phyloP scores from a whole-genome alignment of 2,329 filamentous ascomycete species.

The Gyromitra esculenta region DNA sequence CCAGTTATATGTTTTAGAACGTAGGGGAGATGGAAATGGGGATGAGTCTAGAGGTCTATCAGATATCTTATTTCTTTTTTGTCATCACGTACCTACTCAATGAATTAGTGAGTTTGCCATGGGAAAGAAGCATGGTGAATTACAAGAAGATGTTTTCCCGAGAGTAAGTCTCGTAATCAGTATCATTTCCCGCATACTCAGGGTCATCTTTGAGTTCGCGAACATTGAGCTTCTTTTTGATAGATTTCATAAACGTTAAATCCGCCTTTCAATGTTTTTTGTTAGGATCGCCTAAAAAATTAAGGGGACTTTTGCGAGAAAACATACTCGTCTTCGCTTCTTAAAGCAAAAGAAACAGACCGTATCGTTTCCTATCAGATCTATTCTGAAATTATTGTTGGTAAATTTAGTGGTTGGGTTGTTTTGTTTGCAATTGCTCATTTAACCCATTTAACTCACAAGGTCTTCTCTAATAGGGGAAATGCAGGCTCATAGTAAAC shows the following conservation, averaged over 20 bases:
- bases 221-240: slow-evolving; percentile 65
- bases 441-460: slow-evolving; percentile 78
- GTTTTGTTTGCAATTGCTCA: slow-evolving; percentile 68
- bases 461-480: slow-evolving; percentile 81
- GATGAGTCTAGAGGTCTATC: not conserved
- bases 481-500: slow-evolving; percentile 93
- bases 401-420: slow-evolving; percentile 2
- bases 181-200: slow-evolving; percentile 64
- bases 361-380: slow-evolving; percentile 61
- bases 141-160: slow-evolving; percentile 66
- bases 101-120: slow-evolving; percentile 27
- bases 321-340: slow-evolving; percentile 75
- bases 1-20: too few species aligned
- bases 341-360: slow-evolving; percentile 90
- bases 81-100: slow-evolving; percentile 54
- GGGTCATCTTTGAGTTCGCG: slow-evolving; percentile 64
- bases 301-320: not conserved
- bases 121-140: slow-evolving; percentile 52
- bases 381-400: slow-evolving; percentile 45
- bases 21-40: too few species aligned
- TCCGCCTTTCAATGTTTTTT: slow-evolving; percentile 60
- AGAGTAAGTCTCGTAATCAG: slow-evolving; percentile 62
- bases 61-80: slow-evolving; percentile 49
- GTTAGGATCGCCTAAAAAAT: not conserved
- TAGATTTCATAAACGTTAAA: slow-evolving; percentile 66